Conservation (phyloP, 257 asterid species). For the Lithospermum erythrorhizon region DNA sequence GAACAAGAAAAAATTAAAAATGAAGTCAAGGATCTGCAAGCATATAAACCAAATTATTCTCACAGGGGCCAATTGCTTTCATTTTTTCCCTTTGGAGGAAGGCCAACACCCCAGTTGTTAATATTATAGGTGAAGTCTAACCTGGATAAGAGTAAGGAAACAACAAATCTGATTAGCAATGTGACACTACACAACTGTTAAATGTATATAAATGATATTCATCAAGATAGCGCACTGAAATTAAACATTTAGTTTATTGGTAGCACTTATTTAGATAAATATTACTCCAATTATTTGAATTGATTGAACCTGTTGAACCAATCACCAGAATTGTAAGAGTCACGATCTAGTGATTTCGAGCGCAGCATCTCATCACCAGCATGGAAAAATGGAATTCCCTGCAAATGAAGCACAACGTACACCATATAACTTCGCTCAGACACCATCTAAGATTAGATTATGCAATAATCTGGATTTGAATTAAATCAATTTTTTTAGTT, state of each 20-base stretch:
- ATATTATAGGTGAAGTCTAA: constrained; percentile 80
- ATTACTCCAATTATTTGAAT: constrained; percentile 7
- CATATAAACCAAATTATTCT: constrained; percentile 19
- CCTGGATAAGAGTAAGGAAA: constrained; percentile 30
- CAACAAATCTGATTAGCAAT: not conserved
- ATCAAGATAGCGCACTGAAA: not conserved
- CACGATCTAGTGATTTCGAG: constrained; percentile 93
- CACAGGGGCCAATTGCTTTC: constrained; percentile 82
- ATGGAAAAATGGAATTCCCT: constrained; percentile 97
- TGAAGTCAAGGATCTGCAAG: not conserved
- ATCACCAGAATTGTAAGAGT: constrained; percentile 95
- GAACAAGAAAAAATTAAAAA: not conserved
- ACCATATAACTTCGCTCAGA: not conserved
- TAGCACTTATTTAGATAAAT: constrained; percentile 2
- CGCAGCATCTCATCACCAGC: constrained; percentile 96
- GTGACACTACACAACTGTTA: not conserved
- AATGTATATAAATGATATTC: not conserved
- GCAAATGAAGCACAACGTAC: not conserved
- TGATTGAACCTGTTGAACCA: constrained; percentile 83
- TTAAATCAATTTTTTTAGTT: too few relatives aligned
- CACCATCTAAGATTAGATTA: not conserved
- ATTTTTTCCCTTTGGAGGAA: constrained; percentile 83
- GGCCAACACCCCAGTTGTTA: constrained; percentile 95
- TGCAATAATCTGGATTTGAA: not conserved
- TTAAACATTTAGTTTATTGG: not conserved